A percentile compares a stretch with the other conserved stretches of the same genome.
These are phyloP conservation scores for Lepraria neglecta DNA, from an alignment of 495 filamentous ascomycete genomes.

Conservation along the genomic window DNA sequence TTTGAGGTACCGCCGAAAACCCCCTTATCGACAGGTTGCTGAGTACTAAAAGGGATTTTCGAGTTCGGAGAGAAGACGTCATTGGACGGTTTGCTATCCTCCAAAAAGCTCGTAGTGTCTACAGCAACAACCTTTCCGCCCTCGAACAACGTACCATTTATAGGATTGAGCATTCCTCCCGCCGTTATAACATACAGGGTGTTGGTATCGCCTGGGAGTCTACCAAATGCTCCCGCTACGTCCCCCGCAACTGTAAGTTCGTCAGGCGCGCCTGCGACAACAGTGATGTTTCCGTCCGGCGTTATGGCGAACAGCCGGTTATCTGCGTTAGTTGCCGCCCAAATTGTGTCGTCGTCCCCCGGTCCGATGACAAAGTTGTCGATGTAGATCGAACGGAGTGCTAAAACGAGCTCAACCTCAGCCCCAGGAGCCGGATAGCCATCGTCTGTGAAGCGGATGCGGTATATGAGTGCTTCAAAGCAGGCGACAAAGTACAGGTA, in stretches of 20 bases:
- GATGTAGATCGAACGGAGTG: neutral
- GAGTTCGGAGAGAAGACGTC: neutral
- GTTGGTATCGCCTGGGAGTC: neutral
- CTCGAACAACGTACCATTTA: neutral
- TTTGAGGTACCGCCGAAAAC: neutral
- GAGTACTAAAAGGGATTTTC: neutral
- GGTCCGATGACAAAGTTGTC: neutral
- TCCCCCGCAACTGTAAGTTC: neutral
- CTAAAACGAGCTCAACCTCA: neutral
- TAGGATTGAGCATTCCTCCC: neutral
- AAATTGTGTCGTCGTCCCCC: neutral
- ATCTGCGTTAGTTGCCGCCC: neutral
- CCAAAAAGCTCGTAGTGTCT: neutral
- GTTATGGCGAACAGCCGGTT: neutral
- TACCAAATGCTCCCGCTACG: neutral
- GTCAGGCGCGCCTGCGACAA: neutral
- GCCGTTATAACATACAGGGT: neutral
- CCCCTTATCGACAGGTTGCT: neutral
- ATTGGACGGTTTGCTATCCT: neutral
- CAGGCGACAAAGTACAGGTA: neutral
- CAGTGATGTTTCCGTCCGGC: neutral
- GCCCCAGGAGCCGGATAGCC: neutral
- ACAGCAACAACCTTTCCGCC: neutral
- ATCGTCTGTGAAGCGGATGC: neutral
- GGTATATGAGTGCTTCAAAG: neutral